Percentiles rank a stretch among this genome's conserved stretches.
Conservation (phyloP, 352 stramenopile genomes). For the Phytopythium chamaehyphon region DNA sequence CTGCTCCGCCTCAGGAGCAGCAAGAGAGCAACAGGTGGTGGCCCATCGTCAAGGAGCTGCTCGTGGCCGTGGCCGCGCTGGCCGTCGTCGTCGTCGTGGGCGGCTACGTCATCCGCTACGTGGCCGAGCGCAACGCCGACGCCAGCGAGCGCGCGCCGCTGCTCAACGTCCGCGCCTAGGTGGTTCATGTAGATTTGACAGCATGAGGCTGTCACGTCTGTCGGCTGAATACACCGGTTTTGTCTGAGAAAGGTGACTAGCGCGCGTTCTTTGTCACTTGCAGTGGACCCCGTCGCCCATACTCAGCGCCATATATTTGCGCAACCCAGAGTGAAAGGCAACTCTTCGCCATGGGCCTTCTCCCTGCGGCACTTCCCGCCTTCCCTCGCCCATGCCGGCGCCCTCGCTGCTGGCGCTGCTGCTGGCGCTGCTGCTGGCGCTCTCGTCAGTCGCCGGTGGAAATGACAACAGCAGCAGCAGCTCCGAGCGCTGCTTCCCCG, state of each 20-base stretch:
- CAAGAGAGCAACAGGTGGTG: conserved; percentile 1
- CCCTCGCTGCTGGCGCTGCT: no score
- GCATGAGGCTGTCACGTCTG: no score
- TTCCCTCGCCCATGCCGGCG: no score
- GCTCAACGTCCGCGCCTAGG: neutral
- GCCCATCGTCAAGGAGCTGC: conserved; percentile 6
- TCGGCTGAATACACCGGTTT: no score
- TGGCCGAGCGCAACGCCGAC: conserved; percentile 3
- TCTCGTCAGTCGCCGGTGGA: neutral
- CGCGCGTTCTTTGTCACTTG: no score
- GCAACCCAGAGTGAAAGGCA: no score
- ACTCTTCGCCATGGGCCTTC: no score
- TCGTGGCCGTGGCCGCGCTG: conserved; percentile 2
- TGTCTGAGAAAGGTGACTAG: no score
- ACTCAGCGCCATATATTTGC: no score
- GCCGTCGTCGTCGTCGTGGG: conserved; percentile 1
- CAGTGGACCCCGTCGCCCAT: no score
- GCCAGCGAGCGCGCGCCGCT: conserved; percentile 3
- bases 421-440: neutral
- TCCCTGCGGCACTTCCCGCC: no score
- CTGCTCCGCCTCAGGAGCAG: neutral
- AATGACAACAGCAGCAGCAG: neutral
- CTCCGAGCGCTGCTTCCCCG: conserved; percentile 15
- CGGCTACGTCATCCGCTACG: conserved; percentile 5
- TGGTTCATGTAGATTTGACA: no score